Base-by-base conservation (phyloP, 306 rosid species). In the Quillaja saponaria region DNA sequence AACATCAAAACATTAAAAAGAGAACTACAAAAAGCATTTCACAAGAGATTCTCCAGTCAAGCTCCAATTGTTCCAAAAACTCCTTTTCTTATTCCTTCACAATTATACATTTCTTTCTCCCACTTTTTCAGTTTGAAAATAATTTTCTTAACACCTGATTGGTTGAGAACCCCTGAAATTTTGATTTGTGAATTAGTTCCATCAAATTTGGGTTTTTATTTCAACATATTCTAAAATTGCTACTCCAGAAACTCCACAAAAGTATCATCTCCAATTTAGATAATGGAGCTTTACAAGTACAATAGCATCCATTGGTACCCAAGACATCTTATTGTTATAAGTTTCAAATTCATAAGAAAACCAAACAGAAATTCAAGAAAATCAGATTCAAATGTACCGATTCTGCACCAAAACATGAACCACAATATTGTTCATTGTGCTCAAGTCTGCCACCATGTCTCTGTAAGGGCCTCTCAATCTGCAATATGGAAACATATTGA, bases 371-470 rank as follows among this genome's bases (percentile, higher is more conserved):
- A 56, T 31, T 44, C 69, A 64, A 50, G 48, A 45, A 67, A 52
- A 72, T 55, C 49, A 61, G 55, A 74, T 60, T 58, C 61, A 62
- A 62, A 72, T 33, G 34, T 81, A 84, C 97, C 89, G 58, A 61
- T 85, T 91, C 96, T 14, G 96, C 95, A 39, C 97, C 97, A 80
- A 53, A 91, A 77, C 97, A 91, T 14, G 97, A 91, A 73, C 97
- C 97, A 74, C 97, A 91, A 52, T 91, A 91, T 49, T 80, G 52
- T 77, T 87, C 97, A 25, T 83, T 78, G 58, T 85, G 97, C 71
- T 76, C 89, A 61, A 91, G 97, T 68, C 97, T 87, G 55, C 95
- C 89, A 70, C 97, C 97, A 85, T 87, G 83, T 78, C 10, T 87
- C 72, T 91, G 97, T 62, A 91, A 85, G 49, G 97, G 97, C 61